Evolutionary conservation across 1,284 basidiomycete genomes (phyloP).

Genomic region (Megacollybia platyphylla): DNA sequence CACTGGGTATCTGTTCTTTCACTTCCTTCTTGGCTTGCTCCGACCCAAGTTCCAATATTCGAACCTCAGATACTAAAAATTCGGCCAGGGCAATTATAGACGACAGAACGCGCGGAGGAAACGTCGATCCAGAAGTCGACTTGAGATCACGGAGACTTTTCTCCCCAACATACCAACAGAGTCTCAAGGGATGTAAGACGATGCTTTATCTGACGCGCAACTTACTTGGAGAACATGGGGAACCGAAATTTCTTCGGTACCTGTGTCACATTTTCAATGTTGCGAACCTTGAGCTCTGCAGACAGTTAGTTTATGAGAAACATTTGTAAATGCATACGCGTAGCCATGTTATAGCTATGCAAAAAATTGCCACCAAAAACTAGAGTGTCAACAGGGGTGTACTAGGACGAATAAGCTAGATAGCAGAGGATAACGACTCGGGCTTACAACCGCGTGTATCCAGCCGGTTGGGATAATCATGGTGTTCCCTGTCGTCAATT

Average conservation of each 20-base stretch:
- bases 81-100: conserved; percentile 60
- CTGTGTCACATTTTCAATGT: conserved; percentile 87
- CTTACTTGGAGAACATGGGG: conserved; percentile 72
- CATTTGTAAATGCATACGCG: conserved; percentile 36
- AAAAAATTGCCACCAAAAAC: conserved; percentile 97
- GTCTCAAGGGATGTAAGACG: conserved; percentile 25
- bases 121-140: conserved; percentile 35
- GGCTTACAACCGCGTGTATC: conserved; percentile 89
- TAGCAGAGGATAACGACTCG: not conserved
- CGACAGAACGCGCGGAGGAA: conserved; percentile 53
- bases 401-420: conserved; percentile 26
- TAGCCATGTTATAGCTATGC: conserved; percentile 70
- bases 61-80: conserved; percentile 71
- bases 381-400: conserved; percentile 84
- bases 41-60: conserved; percentile 52
- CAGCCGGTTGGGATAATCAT: conserved; percentile 97
- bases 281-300: conserved; percentile 73
- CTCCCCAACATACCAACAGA: conserved; percentile 86
- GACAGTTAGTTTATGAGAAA: conserved; percentile 9
- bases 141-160: conserved; percentile 66
- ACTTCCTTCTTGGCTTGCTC: conserved; percentile 57
- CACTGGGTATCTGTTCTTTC: conserved; percentile 70
- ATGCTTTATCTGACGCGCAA: conserved; percentile 5
- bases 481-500: conserved; percentile 76
- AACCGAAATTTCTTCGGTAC: conserved; percentile 95